These are phyloP conservation scores for Sindora glabra DNA, from an alignment of 306 rosid species.

Conservation along the genomic window DNA sequence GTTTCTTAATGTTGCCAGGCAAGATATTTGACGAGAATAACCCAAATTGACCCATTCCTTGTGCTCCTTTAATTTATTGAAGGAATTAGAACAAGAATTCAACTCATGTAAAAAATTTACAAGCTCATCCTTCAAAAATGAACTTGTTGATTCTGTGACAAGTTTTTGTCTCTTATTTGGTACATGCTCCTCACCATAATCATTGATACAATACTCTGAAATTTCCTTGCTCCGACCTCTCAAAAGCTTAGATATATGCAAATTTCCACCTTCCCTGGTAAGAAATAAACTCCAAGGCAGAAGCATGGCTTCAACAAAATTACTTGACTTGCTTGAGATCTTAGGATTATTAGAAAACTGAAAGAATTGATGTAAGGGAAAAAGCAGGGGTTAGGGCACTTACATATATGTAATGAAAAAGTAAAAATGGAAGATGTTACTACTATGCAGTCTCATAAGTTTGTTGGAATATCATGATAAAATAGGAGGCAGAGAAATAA, in stretches of 20 bases:
- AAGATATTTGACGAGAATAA: slow-evolving; percentile 35
- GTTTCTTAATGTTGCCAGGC: slow-evolving; percentile 42
- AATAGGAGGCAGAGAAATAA: neutral
- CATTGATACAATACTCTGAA: slow-evolving; percentile 21
- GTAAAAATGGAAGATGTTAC: neutral
- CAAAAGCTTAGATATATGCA: slow-evolving; percentile 22
- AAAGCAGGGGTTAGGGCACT: slow-evolving; percentile 3
- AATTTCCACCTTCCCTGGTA: slow-evolving; percentile 21
- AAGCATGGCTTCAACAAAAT: slow-evolving; percentile 69
- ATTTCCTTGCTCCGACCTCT: slow-evolving; percentile 22
- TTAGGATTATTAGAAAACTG: slow-evolving; percentile 42
- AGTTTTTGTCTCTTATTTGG: slow-evolving; percentile 49
- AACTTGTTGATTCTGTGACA: slow-evolving; percentile 21
- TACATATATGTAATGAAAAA: neutral
- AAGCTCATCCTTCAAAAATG: slow-evolving; percentile 22
- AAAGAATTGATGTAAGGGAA: slow-evolving; percentile 16
- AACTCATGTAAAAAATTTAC: slow-evolving; percentile 23
- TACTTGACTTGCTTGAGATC: slow-evolving; percentile 31
- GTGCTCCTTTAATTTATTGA: slow-evolving; percentile 21
- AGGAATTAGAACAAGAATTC: slow-evolving; percentile 35
- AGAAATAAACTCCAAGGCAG: slow-evolving; percentile 55
- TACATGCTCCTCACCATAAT: slow-evolving; percentile 21
- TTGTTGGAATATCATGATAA: neutral
- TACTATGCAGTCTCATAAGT: neutral
- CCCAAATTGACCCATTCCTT: slow-evolving; percentile 21